Evolutionary conservation across 495 filamentous ascomycete species (phyloP).

Genomic region (Collariella sp.): DNA sequence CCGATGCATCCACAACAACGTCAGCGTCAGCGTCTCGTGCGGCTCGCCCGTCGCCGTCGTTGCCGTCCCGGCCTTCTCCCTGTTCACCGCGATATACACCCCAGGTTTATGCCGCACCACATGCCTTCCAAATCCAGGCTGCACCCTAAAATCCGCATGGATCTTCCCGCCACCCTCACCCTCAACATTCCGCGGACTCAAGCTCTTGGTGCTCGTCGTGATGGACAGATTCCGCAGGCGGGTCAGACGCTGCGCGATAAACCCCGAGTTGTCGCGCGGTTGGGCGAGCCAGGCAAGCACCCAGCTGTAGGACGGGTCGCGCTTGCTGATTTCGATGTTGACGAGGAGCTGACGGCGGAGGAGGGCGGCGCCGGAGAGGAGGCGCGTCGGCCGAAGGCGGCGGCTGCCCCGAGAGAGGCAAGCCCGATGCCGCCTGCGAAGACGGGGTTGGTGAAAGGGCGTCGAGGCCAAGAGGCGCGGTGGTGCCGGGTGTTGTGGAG

Average conservation of each 20-base stretch:
- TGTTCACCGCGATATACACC: slow-evolving; percentile 70
- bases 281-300: slow-evolving; percentile 87
- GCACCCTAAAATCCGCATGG: slow-evolving; percentile 73
- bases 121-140: slow-evolving; percentile 83
- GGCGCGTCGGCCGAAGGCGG: slow-evolving; percentile 67
- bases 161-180: slow-evolving; percentile 50
- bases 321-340: slow-evolving; percentile 87
- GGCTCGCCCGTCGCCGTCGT: slow-evolving; percentile 72
- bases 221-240: slow-evolving; percentile 43
- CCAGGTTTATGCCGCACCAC: slow-evolving; percentile 76
- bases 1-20: slow-evolving; percentile 79
- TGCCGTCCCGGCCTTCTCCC: slow-evolving; percentile 67
- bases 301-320: slow-evolving; percentile 90
- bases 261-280: slow-evolving; percentile 51
- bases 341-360: slow-evolving; percentile 81
- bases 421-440: slow-evolving; percentile 69
- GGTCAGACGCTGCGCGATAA: slow-evolving; percentile 40
- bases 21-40: slow-evolving; percentile 89
- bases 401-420: slow-evolving; percentile 69
- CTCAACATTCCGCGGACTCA: slow-evolving; percentile 56
- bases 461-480: slow-evolving; percentile 34
- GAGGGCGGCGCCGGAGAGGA: slow-evolving; percentile 58
- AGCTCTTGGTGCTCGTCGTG: slow-evolving; percentile 43
- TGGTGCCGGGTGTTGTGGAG: neutral
- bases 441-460: slow-evolving; percentile 48